Percentiles rank a stretch among this genome's conserved stretches.
Conservation (phyloP, 1,284 basidiomycete genomes). For the Thecaphora frezii region DNA sequence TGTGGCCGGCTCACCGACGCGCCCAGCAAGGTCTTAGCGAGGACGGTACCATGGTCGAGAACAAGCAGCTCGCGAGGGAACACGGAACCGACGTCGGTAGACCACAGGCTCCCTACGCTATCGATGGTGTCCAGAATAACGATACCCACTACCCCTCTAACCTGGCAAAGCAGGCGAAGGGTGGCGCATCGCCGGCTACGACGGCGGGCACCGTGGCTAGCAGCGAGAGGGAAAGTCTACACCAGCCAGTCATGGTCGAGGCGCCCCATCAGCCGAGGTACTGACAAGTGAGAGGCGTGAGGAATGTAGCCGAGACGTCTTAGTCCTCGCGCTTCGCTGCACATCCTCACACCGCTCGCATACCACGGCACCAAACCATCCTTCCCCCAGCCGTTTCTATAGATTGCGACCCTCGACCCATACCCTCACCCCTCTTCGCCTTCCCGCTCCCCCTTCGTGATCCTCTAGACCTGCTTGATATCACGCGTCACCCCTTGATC, state of each 20-base stretch:
- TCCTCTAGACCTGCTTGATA: too few species aligned
- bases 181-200: slow-evolving; percentile 4
- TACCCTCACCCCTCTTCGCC: too few species aligned
- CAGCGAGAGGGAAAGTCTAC: slow-evolving; percentile 26
- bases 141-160: slow-evolving; percentile 31
- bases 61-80: slow-evolving; percentile 28
- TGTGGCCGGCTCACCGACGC: slow-evolving; percentile 42
- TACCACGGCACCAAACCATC: too few species aligned
- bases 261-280: slow-evolving; percentile 8
- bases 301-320: too few species aligned
- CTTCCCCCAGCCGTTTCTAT: too few species aligned
- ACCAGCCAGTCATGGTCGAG: slow-evolving; percentile 35
- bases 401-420: too few species aligned
- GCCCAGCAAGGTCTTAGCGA: slow-evolving; percentile 36
- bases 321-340: too few species aligned
- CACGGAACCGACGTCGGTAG: slow-evolving; percentile 11
- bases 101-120: slow-evolving; percentile 24
- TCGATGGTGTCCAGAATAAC: slow-evolving; percentile 26
- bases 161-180: slow-evolving; percentile 10
- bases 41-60: slow-evolving; percentile 41
- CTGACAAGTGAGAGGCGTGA: too few species aligned
- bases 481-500: too few species aligned
- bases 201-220: slow-evolving; percentile 10
- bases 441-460: too few species aligned
- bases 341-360: too few species aligned